Conservation (phyloP, 176 grass and related monocot genomes). For the Coix lacrymajobi region DNA sequence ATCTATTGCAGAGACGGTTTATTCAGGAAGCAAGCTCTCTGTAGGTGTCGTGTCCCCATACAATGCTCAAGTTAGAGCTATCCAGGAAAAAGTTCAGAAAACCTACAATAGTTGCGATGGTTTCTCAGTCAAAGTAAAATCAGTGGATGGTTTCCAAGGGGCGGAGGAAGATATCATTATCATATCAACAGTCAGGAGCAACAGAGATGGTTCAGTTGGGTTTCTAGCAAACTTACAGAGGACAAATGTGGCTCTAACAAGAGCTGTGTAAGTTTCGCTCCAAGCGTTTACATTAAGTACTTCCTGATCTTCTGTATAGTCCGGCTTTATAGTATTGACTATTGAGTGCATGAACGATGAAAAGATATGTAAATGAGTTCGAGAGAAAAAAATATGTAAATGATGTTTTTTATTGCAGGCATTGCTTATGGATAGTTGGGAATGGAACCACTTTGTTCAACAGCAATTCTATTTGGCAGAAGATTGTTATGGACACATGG, state of each 20-base stretch:
- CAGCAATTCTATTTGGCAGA: constrained; percentile 35
- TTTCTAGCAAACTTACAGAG: constrained; percentile 45
- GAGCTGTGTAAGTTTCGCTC: constrained; percentile 31
- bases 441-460: constrained; percentile 29
- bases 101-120: not conserved
- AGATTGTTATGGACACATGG: constrained; percentile 21
- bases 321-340: no score
- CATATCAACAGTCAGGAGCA: no score
- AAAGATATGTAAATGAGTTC: not conserved
- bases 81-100: constrained; percentile 35
- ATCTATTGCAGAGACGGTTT: no score
- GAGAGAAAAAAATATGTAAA: not conserved
- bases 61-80: constrained; percentile 48
- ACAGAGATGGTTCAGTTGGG: constrained; percentile 49
- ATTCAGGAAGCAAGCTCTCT: constrained; percentile 21
- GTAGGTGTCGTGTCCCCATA: constrained; percentile 54
- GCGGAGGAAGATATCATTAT: no score
- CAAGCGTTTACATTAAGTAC: not conserved
- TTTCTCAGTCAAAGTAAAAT: constrained; percentile 48
- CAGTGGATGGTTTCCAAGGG: constrained; percentile 58
- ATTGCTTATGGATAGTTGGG: constrained; percentile 49
- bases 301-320: not conserved
- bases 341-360: not conserved
- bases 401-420: not conserved
- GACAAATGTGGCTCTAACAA: constrained; percentile 55